Evolutionary conservation across 2,329 filamentous ascomycete genomes (phyloP), one percentile per base, ranked within the genome.

Genomic region (Phialophora expanda): DNA sequence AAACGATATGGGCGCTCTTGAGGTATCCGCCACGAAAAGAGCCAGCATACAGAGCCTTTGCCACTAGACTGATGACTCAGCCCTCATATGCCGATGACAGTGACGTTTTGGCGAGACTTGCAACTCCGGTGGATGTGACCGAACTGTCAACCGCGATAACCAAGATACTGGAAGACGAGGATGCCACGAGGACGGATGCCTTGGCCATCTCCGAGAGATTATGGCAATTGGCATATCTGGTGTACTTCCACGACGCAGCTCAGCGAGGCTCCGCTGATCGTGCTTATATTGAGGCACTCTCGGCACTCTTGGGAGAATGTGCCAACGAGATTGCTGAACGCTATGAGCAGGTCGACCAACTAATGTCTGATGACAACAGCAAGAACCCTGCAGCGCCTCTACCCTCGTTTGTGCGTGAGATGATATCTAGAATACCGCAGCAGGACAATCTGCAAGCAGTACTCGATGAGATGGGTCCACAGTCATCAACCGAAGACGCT

Each of bases 381-480:
- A 54, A 48, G 59, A 62, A 50, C 66, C n/a, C 70, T 7, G 74
- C 79, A 68, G 74, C 77, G 64, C 59, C 71, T 73, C 66, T 82
- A 38, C 76, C 76, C 62, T 72, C 81, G 0, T 90, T 92, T 73
- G 78, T 96, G 12, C 84, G 84, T 55, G 81, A 84, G 0, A 87
- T 92, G 71, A 80, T 97, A 0, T 84, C 83, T 26, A 79, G 90
- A 7, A 78, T 91, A 8, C 80, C 82, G 11, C 79, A 79, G 28
- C 66, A 69, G 56, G 58, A 69, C 26, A 67, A 62, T n/a, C 57
- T 71, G n/a, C 66, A 65, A 55, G 55, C 64, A 11, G 65, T 66
- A 1, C 41, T 69, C 46, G 41, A 61, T 8, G 65, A 63, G 53
- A 66, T 67, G 65, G 61, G 65, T 38, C 57, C 56, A n/a, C 14